Percentiles rank a stretch among this genome's conserved stretches.
Conservation (phyloP, 176 grass and related monocot genomes). For the Aegilops longissima region DNA sequence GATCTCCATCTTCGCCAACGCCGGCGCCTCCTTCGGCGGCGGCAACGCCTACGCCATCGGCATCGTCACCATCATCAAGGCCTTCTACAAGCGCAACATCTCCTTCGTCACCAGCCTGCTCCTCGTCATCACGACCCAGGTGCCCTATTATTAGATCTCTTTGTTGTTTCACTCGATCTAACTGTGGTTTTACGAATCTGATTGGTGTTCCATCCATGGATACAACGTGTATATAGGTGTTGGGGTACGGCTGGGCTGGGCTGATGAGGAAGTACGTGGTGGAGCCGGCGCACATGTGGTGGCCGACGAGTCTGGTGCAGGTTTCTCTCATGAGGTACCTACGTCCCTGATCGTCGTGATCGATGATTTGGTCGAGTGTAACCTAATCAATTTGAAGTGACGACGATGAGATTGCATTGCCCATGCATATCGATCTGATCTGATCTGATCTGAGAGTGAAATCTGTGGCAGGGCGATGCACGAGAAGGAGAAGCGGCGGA, state of each 20-base stretch:
- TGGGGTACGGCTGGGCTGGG: conserved; percentile 95
- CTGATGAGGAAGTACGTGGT: conserved; percentile 93
- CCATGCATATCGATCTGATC: not conserved
- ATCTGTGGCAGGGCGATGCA: conserved; percentile 62
- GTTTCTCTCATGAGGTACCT: conserved; percentile 78
- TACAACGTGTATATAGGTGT: conserved; percentile 19
- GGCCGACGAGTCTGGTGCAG: conserved; percentile 71
- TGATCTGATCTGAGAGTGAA: not conserved
- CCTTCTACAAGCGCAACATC: conserved; percentile 63
- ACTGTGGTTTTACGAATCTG: not conserved
- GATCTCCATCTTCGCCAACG: conserved; percentile 80
- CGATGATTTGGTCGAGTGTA: not conserved
- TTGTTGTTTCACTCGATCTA: not conserved
- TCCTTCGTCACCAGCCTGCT: conserved; percentile 51
- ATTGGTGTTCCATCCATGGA: not conserved
- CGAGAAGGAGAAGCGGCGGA: conserved; percentile 63
- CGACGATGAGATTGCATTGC: too few relatives aligned
- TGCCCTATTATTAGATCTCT: too few relatives aligned
- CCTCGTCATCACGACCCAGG: conserved; percentile 72
- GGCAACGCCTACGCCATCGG: conserved; percentile 63
- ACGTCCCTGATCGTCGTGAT: not conserved
- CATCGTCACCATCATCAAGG: conserved; percentile 69
- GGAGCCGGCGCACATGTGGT: conserved; percentile 96
- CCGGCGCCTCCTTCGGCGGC: conserved; percentile 60
- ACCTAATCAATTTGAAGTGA: too few relatives aligned